Conservation (phyloP, 208 protist genomes). For the Leishmania tropica region DNA sequence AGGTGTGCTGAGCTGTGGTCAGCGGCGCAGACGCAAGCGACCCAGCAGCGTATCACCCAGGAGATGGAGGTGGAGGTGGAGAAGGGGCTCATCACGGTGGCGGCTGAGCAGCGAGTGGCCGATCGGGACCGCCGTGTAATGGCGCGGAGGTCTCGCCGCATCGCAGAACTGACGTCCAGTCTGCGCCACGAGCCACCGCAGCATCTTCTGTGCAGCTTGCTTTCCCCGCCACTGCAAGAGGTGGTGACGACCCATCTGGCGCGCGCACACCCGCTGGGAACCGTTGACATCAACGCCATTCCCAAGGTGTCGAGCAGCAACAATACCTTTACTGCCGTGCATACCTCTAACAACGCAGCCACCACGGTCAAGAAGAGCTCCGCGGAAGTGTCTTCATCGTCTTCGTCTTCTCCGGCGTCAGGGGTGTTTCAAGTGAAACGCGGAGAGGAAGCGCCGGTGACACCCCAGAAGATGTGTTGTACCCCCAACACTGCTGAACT, state of each 20-base stretch:
- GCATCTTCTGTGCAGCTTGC: conserved; percentile 10
- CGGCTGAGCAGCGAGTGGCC: conserved; percentile 14
- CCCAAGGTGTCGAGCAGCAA: neutral
- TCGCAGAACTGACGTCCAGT: conserved; percentile 8
- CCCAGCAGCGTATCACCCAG: conserved; percentile 18
- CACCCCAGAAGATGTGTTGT: neutral
- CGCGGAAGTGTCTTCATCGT: neutral
- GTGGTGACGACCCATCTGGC: neutral
- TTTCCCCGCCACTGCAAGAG: neutral
- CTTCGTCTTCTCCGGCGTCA: neutral
- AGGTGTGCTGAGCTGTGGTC: conserved; percentile 21
- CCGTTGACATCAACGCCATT: conserved; percentile 6
- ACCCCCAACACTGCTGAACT: neutral
- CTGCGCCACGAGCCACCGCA: conserved; percentile 13
- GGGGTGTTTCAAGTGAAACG: neutral
- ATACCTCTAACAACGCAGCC: conserved; percentile 11
- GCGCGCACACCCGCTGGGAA: neutral
- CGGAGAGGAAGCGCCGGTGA: neutral
- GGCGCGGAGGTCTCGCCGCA: conserved; percentile 20
- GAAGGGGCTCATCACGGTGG: conserved; percentile 7
- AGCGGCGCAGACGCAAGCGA: conserved; percentile 10
- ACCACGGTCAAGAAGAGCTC: neutral
- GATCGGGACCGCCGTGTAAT: conserved; percentile 18
- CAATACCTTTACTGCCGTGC: conserved; percentile 22
- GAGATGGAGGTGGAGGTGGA: conserved; percentile 18